Conservation (phyloP, 441 rosid species). For the Aquilaria agallochum region DNA sequence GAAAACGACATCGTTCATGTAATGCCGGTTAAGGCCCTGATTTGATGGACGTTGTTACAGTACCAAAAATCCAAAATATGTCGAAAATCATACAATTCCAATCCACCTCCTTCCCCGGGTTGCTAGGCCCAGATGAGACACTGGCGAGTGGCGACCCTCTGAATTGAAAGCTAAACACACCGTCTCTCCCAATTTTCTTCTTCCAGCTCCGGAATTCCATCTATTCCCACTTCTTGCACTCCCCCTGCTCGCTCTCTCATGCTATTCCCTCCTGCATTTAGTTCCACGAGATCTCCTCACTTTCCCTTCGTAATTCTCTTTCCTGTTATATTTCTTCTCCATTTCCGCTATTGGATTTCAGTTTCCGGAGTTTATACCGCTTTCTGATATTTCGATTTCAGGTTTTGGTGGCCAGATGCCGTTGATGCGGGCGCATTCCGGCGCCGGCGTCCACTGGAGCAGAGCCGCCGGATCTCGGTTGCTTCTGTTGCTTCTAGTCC, state of each 20-base stretch:
- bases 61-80: no score
- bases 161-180: no score
- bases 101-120: no score
- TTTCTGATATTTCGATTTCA: slow-evolving; percentile 10
- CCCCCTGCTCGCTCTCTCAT: not conserved
- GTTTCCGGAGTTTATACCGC: not conserved
- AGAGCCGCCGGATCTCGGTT: slow-evolving; percentile 56
- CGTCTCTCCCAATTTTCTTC: no score
- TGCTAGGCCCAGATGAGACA: no score
- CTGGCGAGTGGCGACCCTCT: no score
- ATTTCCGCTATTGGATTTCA: not conserved
- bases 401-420: slow-evolving; percentile 53
- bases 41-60: no score
- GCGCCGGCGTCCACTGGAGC: slow-evolving; percentile 33
- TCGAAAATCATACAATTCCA: no score
- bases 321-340: not conserved
- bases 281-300: slow-evolving; percentile 24
- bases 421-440: slow-evolving; percentile 60
- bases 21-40: no score
- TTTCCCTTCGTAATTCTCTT: slow-evolving; percentile 8
- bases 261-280: slow-evolving; percentile 10
- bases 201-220: no score
- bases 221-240: slow-evolving; percentile 16
- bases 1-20: slow-evolving; percentile 17
- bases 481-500: slow-evolving; percentile 36